Percentiles rank a stretch among this genome's conserved stretches.
Conservation (phyloP, 139 green algal species). For the Chlamydomonas sp. region DNA sequence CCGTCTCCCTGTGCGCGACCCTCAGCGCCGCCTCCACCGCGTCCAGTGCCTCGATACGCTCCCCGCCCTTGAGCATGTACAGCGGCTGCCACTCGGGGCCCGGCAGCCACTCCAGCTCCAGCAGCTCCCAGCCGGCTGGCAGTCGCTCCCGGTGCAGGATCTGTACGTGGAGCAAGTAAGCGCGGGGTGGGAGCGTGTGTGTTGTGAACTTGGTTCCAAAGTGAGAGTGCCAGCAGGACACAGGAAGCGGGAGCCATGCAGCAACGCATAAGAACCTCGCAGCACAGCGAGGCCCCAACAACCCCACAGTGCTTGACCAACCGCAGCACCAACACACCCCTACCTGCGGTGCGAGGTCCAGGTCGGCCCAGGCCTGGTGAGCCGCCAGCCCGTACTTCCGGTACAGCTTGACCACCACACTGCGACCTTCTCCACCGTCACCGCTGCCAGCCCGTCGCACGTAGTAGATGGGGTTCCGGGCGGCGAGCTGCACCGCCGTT, state of each 20-base stretch:
- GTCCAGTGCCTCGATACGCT: not conserved
- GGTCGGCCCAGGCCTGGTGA: not conserved
- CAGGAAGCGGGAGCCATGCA: not conserved
- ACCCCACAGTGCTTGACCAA: not conserved
- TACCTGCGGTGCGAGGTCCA: not conserved
- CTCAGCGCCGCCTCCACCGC: not conserved
- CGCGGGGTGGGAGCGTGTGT: not conserved
- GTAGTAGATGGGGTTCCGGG: not conserved
- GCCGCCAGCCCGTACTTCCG: not conserved
- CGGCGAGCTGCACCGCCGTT: not conserved
- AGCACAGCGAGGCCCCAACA: too few species aligned
- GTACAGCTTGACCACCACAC: not conserved
- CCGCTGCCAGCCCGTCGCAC: not conserved
- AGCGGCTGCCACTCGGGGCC: not conserved
- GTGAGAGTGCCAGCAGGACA: not conserved
- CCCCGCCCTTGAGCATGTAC: not conserved
- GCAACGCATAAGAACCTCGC: too few species aligned
- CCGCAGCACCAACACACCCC: not conserved
- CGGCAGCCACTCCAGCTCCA: conserved; percentile 4
- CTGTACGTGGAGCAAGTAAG: not conserved
- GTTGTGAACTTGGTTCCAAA: too few species aligned
- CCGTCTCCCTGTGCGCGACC: not conserved
- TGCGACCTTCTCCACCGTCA: too few species aligned
- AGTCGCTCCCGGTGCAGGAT: not conserved
- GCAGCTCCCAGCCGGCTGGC: not conserved